Evolutionary conservation across 108 stramenopile species (phyloP).

Genomic region (Aurantiochytrium sp.): DNA sequence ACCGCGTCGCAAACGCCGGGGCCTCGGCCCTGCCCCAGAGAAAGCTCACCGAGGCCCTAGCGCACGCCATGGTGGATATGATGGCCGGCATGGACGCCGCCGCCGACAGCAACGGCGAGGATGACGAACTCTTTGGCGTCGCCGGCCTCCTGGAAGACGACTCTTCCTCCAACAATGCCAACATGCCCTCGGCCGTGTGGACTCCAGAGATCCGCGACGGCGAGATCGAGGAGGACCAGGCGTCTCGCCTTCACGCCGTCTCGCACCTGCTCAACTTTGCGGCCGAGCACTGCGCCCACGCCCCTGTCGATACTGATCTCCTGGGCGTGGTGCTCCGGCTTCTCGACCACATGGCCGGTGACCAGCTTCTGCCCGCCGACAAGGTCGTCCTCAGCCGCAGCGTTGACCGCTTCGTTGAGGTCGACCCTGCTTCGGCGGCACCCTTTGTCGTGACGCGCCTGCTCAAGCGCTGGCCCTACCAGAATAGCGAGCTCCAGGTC

Average conservation of each 20-base stretch:
- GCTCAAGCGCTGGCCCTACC: conserved; percentile 4
- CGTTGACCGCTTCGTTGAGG: conserved; percentile 4
- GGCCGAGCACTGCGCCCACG: background rate
- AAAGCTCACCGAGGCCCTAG: background rate
- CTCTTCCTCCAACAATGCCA: background rate
- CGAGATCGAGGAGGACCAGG: background rate
- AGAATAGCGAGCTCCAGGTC: conserved; percentile 20
- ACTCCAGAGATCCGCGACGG: background rate
- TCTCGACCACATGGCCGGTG: background rate
- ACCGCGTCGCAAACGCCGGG: background rate
- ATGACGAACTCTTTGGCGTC: no score
- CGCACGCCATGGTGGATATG: background rate
- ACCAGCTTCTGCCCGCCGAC: background rate
- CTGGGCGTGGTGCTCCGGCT: background rate
- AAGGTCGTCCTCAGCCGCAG: background rate
- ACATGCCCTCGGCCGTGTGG: background rate
- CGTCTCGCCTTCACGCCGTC: background rate
- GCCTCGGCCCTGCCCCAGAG: background rate
- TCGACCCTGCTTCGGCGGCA: background rate
- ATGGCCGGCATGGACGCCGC: background rate
- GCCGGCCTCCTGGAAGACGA: background rate
- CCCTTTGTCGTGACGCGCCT: background rate
- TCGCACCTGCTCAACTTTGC: background rate
- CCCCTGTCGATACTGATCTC: background rate
- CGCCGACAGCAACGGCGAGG: background rate